These are phyloP conservation scores for Euphrasia confusa DNA, from an alignment of 257 asterid species.

Conservation along the genomic window DNA sequence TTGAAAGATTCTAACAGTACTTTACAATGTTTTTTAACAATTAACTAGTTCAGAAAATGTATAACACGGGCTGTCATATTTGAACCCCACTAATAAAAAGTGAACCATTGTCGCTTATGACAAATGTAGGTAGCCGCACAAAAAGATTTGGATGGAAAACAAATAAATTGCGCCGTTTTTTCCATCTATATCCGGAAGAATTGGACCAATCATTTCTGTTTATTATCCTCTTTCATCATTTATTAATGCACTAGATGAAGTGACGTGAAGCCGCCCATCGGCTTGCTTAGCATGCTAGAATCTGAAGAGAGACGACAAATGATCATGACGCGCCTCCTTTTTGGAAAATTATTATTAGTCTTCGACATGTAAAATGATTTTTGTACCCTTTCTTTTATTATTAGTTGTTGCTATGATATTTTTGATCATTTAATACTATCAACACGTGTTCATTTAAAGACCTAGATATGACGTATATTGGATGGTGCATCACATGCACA, in stretches of 20 bases:
- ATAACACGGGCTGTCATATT: conserved; percentile 11
- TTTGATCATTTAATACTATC: background rate
- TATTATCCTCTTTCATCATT: conserved; percentile 7
- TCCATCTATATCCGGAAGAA: background rate
- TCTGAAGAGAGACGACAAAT: background rate
- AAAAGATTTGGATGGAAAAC: conserved; percentile 3
- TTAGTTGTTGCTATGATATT: background rate
- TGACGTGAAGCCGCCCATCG: conserved; percentile 9
- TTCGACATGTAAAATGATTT: background rate
- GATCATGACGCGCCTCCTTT: conserved; percentile 12
- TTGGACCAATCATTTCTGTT: conserved; percentile 4
- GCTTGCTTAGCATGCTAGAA: conserved; percentile 22
- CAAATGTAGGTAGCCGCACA: conserved; percentile 16
- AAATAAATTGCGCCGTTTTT: conserved; percentile 1
- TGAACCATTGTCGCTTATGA: conserved; percentile 19
- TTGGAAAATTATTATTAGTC: background rate
- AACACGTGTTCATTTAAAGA: too few species aligned
- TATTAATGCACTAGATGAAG: conserved; percentile 11
- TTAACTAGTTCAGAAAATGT: background rate
- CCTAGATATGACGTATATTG: too few species aligned
- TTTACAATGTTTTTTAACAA: background rate
- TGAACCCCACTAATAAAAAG: conserved; percentile 21
- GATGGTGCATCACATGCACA: too few species aligned
- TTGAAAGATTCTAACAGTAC: background rate
- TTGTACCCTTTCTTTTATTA: background rate